Evolutionary conservation across 495 filamentous ascomycete genomes (phyloP).

Genomic region (Pyronema domesticum): DNA sequence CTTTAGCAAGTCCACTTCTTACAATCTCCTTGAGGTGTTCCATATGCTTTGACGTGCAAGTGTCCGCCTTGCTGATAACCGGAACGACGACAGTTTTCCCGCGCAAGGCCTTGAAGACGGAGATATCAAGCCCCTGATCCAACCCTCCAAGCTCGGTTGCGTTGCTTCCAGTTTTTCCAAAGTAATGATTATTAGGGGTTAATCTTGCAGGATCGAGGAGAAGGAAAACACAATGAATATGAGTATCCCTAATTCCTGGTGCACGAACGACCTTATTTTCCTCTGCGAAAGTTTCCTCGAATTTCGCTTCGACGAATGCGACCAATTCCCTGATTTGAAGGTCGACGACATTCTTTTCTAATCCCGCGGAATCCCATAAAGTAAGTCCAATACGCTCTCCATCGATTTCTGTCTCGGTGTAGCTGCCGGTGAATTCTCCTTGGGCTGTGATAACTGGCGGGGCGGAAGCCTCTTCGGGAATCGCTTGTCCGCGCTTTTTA

Average conservation of each 20-base stretch:
- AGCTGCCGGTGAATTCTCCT: constrained; percentile 34
- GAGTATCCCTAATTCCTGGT: constrained; percentile 83
- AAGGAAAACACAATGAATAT: constrained; percentile 91
- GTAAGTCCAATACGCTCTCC: constrained; percentile 83
- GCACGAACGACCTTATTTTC: constrained; percentile 94
- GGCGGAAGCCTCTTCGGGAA: constrained; percentile 33
- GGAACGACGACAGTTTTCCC: constrained; percentile 94
- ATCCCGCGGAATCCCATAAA: constrained; percentile 83
- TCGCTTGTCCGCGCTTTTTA: constrained; percentile 49
- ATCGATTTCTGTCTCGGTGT: constrained; percentile 88
- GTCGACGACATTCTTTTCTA: constrained; percentile 87
- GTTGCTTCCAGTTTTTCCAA: constrained; percentile 15
- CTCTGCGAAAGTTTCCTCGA: constrained; percentile 92
- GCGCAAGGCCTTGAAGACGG: constrained; percentile 70
- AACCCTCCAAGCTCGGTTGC: constrained; percentile 47
- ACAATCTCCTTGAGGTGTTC: constrained; percentile 77
- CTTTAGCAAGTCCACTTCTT: constrained; percentile 66
- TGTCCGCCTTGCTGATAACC: constrained; percentile 93
- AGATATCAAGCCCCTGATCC: constrained; percentile 78
- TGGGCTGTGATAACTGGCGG: constrained; percentile 16
- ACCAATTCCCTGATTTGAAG: constrained; percentile 82
- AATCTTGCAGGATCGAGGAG: constrained; percentile 78
- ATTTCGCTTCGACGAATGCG: constrained; percentile 89
- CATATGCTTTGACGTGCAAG: constrained; percentile 87
- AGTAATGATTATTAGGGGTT: constrained; percentile 36